Base-by-base conservation (phyloP, 108 stramenopile genomes). In the Asterionellopsis glacialis region DNA sequence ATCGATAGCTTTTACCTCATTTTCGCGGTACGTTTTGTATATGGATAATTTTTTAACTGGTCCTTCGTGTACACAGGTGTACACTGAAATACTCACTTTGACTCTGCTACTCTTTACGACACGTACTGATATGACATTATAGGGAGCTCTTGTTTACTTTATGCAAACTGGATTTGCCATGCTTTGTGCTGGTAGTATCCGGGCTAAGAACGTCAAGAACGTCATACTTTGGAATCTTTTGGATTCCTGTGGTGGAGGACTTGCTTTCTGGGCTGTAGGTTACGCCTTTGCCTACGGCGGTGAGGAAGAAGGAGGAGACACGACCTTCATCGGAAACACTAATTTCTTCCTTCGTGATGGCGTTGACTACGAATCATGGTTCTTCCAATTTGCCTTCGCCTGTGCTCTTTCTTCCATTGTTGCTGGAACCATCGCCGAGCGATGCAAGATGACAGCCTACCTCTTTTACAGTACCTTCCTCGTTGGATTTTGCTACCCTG, bases 161-260 rank as follows among this genome's bases (percentile, higher is more conserved):
- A 93, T 93, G 91, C 91, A 93, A 65, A 64, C 69, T 50, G 88
- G 88, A 14, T 83, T 83, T 60, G 82, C 82, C 72, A 83, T 83
- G 82, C 66, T 91, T 12, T 83, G 82, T 52, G 93, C 86, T 10
- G 92, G 92, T 41, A 71, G 73, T 38, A 76, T 90, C 21, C 76
- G 81, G 0, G 53, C 64, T 22, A 90, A 93, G 68, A 90, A 93
- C 60, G 81, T 81, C 41, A 79, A 90, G 65, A 93, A 93, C 65
- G 70, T 84, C 45, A 65, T 93, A 26, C 62, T 93, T 11, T 86
- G 88, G 77, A 93, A 91, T 61, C 47, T 93, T n/a, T 51, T 90
- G 28, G 91, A 93, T 45, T 67, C 76, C 6, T 80, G 78, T 63
- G 81, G 87, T 51, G 88, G 75, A 26, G 83, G 79, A 13, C 18